Evolutionary conservation across 495 filamentous ascomycete genomes (phyloP), one percentile per base, ranked within the genome.

Genomic region (Neurospora sublineolata): DNA sequence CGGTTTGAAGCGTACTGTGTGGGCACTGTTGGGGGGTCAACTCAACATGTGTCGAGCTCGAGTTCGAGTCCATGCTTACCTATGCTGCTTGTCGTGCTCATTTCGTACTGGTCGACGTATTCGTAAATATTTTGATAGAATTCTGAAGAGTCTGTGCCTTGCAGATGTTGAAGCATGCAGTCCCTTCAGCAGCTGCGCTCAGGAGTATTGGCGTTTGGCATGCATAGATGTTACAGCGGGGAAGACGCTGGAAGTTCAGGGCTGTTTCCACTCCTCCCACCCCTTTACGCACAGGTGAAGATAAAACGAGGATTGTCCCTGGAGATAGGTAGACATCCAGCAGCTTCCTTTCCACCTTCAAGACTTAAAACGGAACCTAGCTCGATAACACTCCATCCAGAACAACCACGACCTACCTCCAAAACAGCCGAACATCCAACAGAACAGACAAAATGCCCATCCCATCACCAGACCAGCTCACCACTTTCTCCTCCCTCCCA

Each of bases 401-500:
- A 38, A 38, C 37, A 10, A 38, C 37, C 37, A 9, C 9, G 9
- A 38, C n/a, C 18, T n/a, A 6, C 18, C n/a, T 20, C 9, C 16
- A 44, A 44, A 5, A 44, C n/a, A 20, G n/a, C n/a, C n/a, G n/a
- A n/a, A n/a, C 42, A 18, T 7, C 40, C 5, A n/a, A 7, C 7
- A n/a, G 0, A 8, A 16, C 2, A 52, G 3, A 3, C 52, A 60
- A 30, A 3, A 60, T 64, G 52, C 70, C 70, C 27, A 72, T 23
- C 46, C 72, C 68, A 18, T 67, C 69, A 14, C 73, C 41, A 38
- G 30, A 39, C 39, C 36, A 69, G 67, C 27, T 79, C 76, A 72
- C 69, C 74, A 64, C 52, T 3, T 64, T 68, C 71, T 74, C 69
- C 41, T 74, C 10, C 74, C 75, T 9, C 18, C 70, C 42, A 7